Percentiles rank a stretch among this genome's conserved stretches.
These are phyloP conservation scores for Talaromyces sp. DNA, from an alignment of 2,329 filamentous ascomycete genomes.

Conservation along the genomic window DNA sequence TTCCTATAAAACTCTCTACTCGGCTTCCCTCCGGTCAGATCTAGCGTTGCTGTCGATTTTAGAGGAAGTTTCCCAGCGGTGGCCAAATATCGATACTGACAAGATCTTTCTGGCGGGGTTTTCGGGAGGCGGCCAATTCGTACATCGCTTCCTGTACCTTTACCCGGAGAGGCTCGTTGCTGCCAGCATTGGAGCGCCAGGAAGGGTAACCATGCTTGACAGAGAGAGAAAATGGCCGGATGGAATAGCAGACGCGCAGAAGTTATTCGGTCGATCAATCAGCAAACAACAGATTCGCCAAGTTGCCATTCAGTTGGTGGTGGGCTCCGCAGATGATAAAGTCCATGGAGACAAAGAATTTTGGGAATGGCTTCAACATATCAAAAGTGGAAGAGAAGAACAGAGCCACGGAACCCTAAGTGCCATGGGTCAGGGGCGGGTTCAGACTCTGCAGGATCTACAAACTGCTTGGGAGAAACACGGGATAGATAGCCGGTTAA, in stretches of 20 bases:
- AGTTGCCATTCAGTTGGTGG: neutral
- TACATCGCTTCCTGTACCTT: constrained; percentile 26
- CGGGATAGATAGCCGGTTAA: too few relatives aligned
- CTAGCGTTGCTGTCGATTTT: constrained; percentile 22
- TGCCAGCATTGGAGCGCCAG: constrained; percentile 28
- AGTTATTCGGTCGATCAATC: neutral
- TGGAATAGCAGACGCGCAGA: neutral
- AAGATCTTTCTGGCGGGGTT: constrained; percentile 25
- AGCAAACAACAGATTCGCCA: neutral
- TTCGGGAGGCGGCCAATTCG: constrained; percentile 28
- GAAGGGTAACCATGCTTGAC: constrained; percentile 19
- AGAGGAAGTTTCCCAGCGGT: constrained; percentile 22
- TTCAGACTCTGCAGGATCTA: too few relatives aligned
- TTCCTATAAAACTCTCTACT: constrained; percentile 22
- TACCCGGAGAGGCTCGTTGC: constrained; percentile 23
- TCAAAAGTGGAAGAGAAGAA: too few relatives aligned
- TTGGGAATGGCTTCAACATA: too few relatives aligned
- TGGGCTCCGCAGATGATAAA: too few relatives aligned
- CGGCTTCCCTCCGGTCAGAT: constrained; percentile 19
- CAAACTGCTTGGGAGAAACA: too few relatives aligned
- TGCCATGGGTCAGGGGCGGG: too few relatives aligned
- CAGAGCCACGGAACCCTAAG: too few relatives aligned
- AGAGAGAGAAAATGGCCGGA: constrained; percentile 5
- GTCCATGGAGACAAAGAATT: too few relatives aligned
- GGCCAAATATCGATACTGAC: constrained; percentile 22